Evolutionary conservation across 2,329 filamentous ascomycete genomes (phyloP).

Genomic region (Aulographum hederae): DNA sequence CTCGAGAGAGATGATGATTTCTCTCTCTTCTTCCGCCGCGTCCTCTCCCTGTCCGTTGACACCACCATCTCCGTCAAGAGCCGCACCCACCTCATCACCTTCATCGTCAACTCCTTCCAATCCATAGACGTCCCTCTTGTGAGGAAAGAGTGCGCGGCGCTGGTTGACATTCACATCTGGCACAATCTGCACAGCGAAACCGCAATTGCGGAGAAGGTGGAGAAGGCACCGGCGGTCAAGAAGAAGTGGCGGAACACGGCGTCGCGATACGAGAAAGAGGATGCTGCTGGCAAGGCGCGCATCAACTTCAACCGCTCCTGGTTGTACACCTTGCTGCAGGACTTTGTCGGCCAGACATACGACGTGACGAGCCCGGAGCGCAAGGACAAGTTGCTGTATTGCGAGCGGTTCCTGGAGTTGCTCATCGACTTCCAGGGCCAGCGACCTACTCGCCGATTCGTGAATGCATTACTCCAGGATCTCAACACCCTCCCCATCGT

Average conservation of each 20-base stretch:
- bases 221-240: slow-evolving; percentile 53
- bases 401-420: slow-evolving; percentile 84
- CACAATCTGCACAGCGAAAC: slow-evolving; percentile 72
- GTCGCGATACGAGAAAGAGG: slow-evolving; percentile 75
- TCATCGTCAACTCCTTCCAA: slow-evolving; percentile 83
- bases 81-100: slow-evolving; percentile 68
- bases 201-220: slow-evolving; percentile 53
- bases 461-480: slow-evolving; percentile 75
- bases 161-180: slow-evolving; percentile 92
- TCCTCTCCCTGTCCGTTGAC: slow-evolving; percentile 66
- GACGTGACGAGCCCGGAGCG: slow-evolving; percentile 14
- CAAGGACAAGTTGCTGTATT: slow-evolving; percentile 56
- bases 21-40: slow-evolving; percentile 71
- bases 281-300: slow-evolving; percentile 59
- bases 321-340: slow-evolving; percentile 71
- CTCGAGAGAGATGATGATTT: slow-evolving; percentile 63
- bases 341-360: slow-evolving; percentile 64
- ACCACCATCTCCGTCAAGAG: slow-evolving; percentile 22
- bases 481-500: slow-evolving; percentile 67
- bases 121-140: slow-evolving; percentile 78
- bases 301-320: slow-evolving; percentile 85
- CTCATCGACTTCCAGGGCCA: slow-evolving; percentile 84
- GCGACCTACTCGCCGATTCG: slow-evolving; percentile 80
- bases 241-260: slow-evolving; percentile 81
- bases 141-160: slow-evolving; percentile 85